phyloP scores from a whole-genome alignment of 2,329 filamentous ascomycete genomes.

The Nothopassalora personata region DNA sequence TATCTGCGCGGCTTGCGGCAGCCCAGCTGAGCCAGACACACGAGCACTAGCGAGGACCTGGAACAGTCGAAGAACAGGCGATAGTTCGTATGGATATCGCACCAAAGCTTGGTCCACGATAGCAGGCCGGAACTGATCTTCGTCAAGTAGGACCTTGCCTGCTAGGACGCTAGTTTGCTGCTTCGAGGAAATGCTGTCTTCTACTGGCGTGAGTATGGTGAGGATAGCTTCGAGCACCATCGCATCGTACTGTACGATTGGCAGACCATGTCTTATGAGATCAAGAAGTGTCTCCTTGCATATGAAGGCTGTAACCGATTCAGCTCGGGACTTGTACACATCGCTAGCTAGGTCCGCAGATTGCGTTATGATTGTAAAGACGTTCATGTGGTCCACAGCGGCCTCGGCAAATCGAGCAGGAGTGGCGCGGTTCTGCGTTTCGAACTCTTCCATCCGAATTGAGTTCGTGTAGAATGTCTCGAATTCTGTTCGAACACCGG shows the following conservation, averaged over 20 bases:
- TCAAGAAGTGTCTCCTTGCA: slow-evolving; percentile 63
- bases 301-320: slow-evolving; percentile 54
- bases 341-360: slow-evolving; percentile 43
- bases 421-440: slow-evolving; percentile 7
- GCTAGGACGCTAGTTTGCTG: slow-evolving; percentile 30
- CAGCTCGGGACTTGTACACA: slow-evolving; percentile 46
- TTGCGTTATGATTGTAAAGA: slow-evolving; percentile 45
- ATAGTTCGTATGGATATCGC: slow-evolving; percentile 80
- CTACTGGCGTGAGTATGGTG: slow-evolving; percentile 48
- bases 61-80: slow-evolving; percentile 59
- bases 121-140: slow-evolving; percentile 48
- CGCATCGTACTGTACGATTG: slow-evolving; percentile 65
- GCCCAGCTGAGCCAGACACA: slow-evolving; percentile 1
- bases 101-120: slow-evolving; percentile 64
- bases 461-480: slow-evolving; percentile 35
- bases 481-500: slow-evolving; percentile 14
- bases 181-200: slow-evolving; percentile 2
- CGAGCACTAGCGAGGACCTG: slow-evolving; percentile 20
- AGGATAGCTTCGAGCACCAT: slow-evolving; percentile 65
- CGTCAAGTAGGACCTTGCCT: slow-evolving; percentile 54
- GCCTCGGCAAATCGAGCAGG: slow-evolving; percentile 40
- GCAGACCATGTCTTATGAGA: slow-evolving; percentile 62
- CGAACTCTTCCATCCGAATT: slow-evolving; percentile 2
- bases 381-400: slow-evolving; percentile 42
- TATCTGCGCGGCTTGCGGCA: slow-evolving; percentile 48